Base-by-base conservation (phyloP, 2,329 filamentous ascomycete species). In the Tolypocladium sp. region DNA sequence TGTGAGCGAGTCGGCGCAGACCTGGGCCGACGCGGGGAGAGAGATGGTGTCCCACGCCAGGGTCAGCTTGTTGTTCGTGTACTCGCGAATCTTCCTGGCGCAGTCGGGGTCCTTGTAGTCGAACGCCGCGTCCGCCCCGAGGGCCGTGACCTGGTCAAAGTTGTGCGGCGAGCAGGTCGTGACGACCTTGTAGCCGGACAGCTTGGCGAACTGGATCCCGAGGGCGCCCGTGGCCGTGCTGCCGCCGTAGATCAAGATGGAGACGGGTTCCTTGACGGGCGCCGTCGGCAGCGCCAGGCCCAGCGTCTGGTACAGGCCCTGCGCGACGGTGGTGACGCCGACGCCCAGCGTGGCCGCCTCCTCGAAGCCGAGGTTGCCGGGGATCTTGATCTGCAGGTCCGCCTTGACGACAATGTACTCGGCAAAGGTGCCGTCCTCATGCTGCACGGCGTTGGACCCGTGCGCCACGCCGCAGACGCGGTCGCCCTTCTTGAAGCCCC, bases 191-290 rank as follows among this genome's bases (percentile, higher is more conserved):
- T 74, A 67, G 0, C 78, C 77, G 17, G 74, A 73, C 65, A 69
- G 57, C 41, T 68, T 72, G 20, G 77, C 63, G 17, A 80, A 53
- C 63, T 82, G 79, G 4, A 79, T 72, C 0, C 75, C 77, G 57
- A 73, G 65, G 1, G 74, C 76, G 0, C 78, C 79, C 0, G 69
- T 73, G 0, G 76, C 68, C 1, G 77, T 78, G 40, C 68, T 70
- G 2, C 78, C 80, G 1, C 79, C 79, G 53, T 73, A 74, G 4
- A 82, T 73, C 1, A 82, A 65, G 0, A 82, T 69, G 49, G 62
- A 59, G 25, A 60, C 56, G n/a, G 60, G 27, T 35, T 62, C 59
- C 0, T 61, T 44, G 3, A 66, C 56, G 3, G 60, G 58, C 52
- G 61, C 62, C 56, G n/a, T 64, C 61, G 30, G 57, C 59, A 7